Base-by-base conservation (phyloP, 768 basidiomycete genomes). In the Mrakia frigida region DNA sequence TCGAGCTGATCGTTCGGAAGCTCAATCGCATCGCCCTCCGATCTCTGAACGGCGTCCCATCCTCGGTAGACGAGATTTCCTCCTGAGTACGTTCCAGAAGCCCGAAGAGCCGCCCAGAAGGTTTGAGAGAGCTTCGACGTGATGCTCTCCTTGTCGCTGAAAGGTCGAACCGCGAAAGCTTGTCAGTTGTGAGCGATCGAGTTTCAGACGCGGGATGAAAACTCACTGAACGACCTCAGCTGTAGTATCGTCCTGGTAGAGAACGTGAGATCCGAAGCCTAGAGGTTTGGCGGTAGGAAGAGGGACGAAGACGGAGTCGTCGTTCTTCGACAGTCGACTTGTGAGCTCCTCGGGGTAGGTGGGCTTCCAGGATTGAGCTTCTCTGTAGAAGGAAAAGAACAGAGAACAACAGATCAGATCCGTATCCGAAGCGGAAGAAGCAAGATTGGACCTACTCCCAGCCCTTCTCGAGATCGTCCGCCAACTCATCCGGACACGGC, bases 401-500 rank as follows among this genome's bases (percentile, higher is more conserved):
- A n/a, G n/a, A 10, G 65, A 25, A 35, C 11, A 68, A 1, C 35
- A 39, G 39, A 21, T 10, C 9, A 35, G 73, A 23, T 3, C 2
- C 2, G 18, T 50, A n/a, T n/a, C n/a, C n/a, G 16, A 3, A 43
- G 56, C 14, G 14, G 23, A 18, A 7, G 18, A 25, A n/a, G 25
- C 65, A n/a, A 13, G 35, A 25, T 3, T 35, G 70, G 72, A 78
- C 73, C 1, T 46, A 35, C 76, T 53, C 43, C 41, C 68, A 77
- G 21, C 76, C 76, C 28, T 67, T 71, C 65, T 77, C 76, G 28
- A 77, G 63, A 50, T 77, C 76, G 35, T 77, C 76, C 3, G 46
- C 50, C 6, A 77, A 71, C 23, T 43, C 63, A 10, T 77, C 76
- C 0, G 76, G 43, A 35, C 70, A 72, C 25, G 76, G 76, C 35